Evolutionary conservation across 129 eudicot genomes (phyloP).

Genomic region (Rutidosis leptorrhynchoides): DNA sequence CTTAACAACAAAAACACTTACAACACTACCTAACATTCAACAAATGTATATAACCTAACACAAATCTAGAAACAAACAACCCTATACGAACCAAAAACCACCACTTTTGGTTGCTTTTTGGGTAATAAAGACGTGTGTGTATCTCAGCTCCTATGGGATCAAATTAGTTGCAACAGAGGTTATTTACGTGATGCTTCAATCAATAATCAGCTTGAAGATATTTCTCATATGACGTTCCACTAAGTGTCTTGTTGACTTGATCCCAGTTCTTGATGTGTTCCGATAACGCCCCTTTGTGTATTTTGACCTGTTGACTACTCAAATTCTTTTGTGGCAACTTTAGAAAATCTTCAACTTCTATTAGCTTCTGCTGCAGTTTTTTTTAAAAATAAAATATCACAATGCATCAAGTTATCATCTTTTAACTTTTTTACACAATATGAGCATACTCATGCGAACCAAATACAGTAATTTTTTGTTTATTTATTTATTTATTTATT

Average conservation of each 20-base stretch:
- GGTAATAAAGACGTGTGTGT: not conserved
- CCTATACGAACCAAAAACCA: conserved; percentile 16
- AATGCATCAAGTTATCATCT: not conserved
- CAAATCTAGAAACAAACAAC: conserved; percentile 22
- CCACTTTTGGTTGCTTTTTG: conserved; percentile 18
- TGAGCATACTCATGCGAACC: conserved; percentile 10
- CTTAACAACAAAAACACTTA: conserved; percentile 11
- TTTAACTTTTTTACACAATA: not conserved
- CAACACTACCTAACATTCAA: conserved; percentile 24
- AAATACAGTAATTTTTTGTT: not conserved
- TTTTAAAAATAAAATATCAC: conserved; percentile 1
- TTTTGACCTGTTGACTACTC: conserved; percentile 83
- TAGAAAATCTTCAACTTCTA: conserved; percentile 69
- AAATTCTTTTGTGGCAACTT: conserved; percentile 59
- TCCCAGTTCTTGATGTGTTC: conserved; percentile 84
- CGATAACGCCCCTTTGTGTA: conserved; percentile 79
- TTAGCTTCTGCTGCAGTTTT: conserved; percentile 46
- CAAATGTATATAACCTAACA: conserved; percentile 32
- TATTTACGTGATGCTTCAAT: conserved; percentile 33
- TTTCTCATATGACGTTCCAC: conserved; percentile 75
- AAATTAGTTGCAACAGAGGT: conserved; percentile 30
- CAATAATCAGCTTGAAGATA: conserved; percentile 75
- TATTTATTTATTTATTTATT: too few relatives aligned
- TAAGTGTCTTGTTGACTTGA: conserved; percentile 62
- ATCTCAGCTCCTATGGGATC: conserved; percentile 20